phyloP scores from a whole-genome alignment of 2,329 filamentous ascomycete genomes.

The Calycina marina region DNA sequence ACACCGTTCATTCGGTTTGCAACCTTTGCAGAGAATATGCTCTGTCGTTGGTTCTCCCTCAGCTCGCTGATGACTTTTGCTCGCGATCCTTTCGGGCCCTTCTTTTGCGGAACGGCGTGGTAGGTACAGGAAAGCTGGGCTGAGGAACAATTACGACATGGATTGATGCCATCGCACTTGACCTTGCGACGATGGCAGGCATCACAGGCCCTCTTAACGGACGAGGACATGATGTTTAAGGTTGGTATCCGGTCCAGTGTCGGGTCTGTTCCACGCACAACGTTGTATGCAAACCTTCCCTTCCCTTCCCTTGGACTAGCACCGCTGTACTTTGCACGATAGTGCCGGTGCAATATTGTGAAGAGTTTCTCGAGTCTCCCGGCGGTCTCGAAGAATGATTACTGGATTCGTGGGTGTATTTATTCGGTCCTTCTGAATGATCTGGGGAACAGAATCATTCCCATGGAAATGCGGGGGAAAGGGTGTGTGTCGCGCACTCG shows the following conservation, averaged over 20 bases:
- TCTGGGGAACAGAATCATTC: conserved; percentile 12
- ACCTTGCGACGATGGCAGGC: conserved; percentile 63
- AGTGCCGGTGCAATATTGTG: too few species aligned
- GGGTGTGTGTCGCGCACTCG: too few species aligned
- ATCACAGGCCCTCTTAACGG: conserved; percentile 48
- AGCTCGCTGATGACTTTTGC: conserved; percentile 65
- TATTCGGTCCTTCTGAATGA: conserved; percentile 16
- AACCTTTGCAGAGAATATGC: conserved; percentile 45
- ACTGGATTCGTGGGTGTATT: conserved; percentile 8
- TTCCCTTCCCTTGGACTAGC: too few species aligned
- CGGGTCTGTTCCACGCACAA: too few species aligned
- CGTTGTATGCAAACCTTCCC: too few species aligned
- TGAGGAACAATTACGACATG: conserved; percentile 56
- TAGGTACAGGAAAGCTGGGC: conserved; percentile 58
- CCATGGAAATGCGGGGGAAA: too few species aligned
- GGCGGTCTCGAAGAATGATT: conserved; percentile 5
- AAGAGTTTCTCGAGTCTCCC: conserved; percentile 7
- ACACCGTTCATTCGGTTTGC: conserved; percentile 45
- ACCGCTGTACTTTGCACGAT: too few species aligned
- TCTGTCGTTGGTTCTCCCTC: conserved; percentile 52
- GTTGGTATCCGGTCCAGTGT: too few species aligned
- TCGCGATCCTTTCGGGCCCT: conserved; percentile 59
- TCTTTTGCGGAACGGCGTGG: conserved; percentile 62
- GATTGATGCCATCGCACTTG: conserved; percentile 56
- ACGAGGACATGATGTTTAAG: conserved; percentile 21